phyloP scores from a whole-genome alignment of 1,284 basidiomycete genomes.

The Entoloma clypeatum region DNA sequence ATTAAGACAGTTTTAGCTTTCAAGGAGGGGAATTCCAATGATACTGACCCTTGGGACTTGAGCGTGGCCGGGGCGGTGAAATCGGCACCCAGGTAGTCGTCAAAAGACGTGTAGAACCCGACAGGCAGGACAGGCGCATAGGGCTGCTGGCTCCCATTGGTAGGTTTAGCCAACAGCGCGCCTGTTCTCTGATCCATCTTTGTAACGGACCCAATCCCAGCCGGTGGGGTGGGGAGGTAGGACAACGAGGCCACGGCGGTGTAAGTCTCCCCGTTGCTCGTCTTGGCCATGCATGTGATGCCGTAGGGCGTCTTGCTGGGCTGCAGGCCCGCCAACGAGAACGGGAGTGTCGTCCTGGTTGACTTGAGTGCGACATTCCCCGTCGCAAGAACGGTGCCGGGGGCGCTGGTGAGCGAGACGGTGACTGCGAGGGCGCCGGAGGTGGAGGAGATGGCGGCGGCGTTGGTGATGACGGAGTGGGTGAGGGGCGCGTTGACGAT shows the following conservation, averaged over 20 bases:
- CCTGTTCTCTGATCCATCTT: constrained; percentile 73
- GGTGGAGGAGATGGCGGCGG: constrained; percentile 20
- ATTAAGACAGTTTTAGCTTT: neutral
- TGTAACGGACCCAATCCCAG: constrained; percentile 46
- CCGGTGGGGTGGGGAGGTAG: constrained; percentile 55
- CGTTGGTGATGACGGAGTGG: no score
- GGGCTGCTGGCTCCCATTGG: constrained; percentile 40
- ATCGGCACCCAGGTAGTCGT: constrained; percentile 54
- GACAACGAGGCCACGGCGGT: constrained; percentile 43
- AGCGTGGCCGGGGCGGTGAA: constrained; percentile 54
- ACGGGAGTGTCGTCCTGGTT: constrained; percentile 46
- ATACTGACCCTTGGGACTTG: constrained; percentile 55
- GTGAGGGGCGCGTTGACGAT: no score
- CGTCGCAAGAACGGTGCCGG: constrained; percentile 39
- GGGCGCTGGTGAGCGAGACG: constrained; percentile 28
- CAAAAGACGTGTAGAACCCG: constrained; percentile 71
- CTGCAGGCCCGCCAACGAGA: constrained; percentile 44
- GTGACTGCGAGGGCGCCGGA: constrained; percentile 27
- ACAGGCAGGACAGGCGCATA: constrained; percentile 65
- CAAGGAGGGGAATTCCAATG: neutral
- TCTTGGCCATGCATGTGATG: constrained; percentile 52
- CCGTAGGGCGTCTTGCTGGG: constrained; percentile 46
- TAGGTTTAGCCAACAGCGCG: constrained; percentile 55
- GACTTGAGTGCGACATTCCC: constrained; percentile 51
- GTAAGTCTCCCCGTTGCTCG: constrained; percentile 42